These are phyloP conservation scores for Moringa oleifera DNA, from an alignment of 345 rosid genomes.

Conservation along the genomic window DNA sequence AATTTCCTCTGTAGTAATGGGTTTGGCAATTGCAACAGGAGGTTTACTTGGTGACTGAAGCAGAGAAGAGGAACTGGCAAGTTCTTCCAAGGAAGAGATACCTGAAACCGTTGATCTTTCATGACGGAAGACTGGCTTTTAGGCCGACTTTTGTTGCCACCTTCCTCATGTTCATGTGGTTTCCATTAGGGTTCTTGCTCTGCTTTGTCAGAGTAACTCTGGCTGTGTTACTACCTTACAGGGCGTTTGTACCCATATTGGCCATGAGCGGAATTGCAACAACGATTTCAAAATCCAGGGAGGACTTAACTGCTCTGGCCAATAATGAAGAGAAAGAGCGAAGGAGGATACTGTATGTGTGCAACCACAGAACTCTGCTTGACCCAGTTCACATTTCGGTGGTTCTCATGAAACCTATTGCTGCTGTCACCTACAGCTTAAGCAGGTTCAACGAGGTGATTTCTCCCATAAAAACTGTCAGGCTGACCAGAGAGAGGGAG, in stretches of 20 bases:
- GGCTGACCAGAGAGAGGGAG: slow-evolving; percentile 37
- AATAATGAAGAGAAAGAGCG: background rate
- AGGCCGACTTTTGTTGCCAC: slow-evolving; percentile 33
- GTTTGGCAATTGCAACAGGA: slow-evolving; percentile 18
- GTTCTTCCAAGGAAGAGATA: slow-evolving; percentile 31
- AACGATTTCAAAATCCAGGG: slow-evolving; percentile 11
- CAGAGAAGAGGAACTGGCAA: slow-evolving; percentile 30
- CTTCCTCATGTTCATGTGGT: slow-evolving; percentile 30
- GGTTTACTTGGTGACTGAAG: slow-evolving; percentile 25
- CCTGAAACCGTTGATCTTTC: slow-evolving; percentile 37
- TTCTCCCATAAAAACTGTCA: slow-evolving; percentile 38
- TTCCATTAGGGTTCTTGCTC: slow-evolving; percentile 27
- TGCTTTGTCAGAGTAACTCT: slow-evolving; percentile 18
- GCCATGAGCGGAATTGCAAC: slow-evolving; percentile 13
- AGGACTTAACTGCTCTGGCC: background rate
- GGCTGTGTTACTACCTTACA: slow-evolving; percentile 18
- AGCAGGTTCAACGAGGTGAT: slow-evolving; percentile 35
- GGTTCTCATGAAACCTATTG: slow-evolving; percentile 27
- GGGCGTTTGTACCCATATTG: slow-evolving; percentile 11
- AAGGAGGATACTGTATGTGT: slow-evolving; percentile 28
- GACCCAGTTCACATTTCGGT: slow-evolving; percentile 39
- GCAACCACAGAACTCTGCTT: slow-evolving; percentile 54
- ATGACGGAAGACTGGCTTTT: slow-evolving; percentile 42
- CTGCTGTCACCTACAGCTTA: slow-evolving; percentile 51
- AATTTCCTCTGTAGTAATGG: background rate